Conservation (phyloP, 2,329 filamentous ascomycete species). For the Colletotrichum sp. region DNA sequence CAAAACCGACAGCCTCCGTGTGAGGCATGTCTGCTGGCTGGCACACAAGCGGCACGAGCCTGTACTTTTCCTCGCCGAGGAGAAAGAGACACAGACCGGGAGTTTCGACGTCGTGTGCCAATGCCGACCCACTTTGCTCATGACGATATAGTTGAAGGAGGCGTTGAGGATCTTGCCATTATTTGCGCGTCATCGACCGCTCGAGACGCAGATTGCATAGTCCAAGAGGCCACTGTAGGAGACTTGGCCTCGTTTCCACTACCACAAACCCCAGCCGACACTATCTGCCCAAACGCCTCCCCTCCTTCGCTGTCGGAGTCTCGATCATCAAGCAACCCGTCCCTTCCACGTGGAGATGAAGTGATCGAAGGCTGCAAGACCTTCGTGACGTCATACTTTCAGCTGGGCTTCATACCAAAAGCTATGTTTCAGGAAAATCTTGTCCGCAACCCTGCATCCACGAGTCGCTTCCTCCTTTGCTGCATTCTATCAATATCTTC, state of each 20-base stretch:
- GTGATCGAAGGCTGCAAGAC: neutral
- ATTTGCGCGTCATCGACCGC: neutral
- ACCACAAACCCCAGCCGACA: neutral
- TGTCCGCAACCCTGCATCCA: neutral
- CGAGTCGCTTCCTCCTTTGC: neutral
- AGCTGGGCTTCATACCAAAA: neutral
- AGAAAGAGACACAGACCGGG: neutral
- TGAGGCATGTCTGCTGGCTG: neutral
- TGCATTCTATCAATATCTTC: neutral
- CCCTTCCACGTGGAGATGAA: fast-evolving
- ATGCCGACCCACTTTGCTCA: neutral
- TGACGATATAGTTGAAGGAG: neutral
- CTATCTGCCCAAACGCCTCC: neutral
- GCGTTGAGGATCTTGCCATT: neutral
- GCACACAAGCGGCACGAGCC: neutral
- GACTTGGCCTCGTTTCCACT: neutral
- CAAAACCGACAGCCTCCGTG: neutral
- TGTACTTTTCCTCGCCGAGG: neutral
- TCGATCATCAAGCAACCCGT: fast-evolving
- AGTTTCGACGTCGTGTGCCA: neutral
- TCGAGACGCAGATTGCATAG: neutral
- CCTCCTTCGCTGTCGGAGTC: neutral
- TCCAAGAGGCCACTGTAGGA: neutral
- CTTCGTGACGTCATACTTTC: neutral
- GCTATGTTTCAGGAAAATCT: neutral